Percentiles rank a stretch among this genome's conserved stretches.
Evolutionary conservation across 1,284 basidiomycete genomes (phyloP).

Genomic region (Caloboletus inedulis): DNA sequence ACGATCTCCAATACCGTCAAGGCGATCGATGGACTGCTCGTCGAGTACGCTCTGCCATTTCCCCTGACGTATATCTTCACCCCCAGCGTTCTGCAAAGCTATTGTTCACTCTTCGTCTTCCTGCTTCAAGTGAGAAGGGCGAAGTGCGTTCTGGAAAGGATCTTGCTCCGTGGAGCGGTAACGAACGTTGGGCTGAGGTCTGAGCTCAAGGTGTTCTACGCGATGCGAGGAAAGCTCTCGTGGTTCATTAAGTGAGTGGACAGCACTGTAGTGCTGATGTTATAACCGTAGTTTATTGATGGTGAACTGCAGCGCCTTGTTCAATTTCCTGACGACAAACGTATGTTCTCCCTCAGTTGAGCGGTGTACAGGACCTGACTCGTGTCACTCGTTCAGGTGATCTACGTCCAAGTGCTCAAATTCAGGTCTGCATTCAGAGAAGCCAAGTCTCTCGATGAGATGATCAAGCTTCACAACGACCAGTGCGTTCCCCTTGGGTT

Average conservation of each 20-base stretch:
- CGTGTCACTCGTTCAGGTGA: constrained; percentile 46
- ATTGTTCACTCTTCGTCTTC: constrained; percentile 74
- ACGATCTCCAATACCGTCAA: constrained; percentile 50
- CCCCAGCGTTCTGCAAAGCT: constrained; percentile 54
- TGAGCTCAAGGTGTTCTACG: constrained; percentile 67
- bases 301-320: constrained; percentile 50
- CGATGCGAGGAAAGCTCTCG: constrained; percentile 67
- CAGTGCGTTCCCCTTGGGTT: constrained; percentile 51
- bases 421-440: constrained; percentile 57
- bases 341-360: constrained; percentile 39
- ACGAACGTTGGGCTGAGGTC: constrained; percentile 34
- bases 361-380: background rate
- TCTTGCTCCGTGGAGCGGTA: constrained; percentile 53
- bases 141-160: constrained; percentile 66
- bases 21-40: constrained; percentile 60
- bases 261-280: background rate
- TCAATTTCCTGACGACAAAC: constrained; percentile 72
- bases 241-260: constrained; percentile 82
- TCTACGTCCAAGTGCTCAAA: constrained; percentile 56
- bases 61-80: constrained; percentile 79
- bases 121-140: constrained; percentile 73
- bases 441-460: constrained; percentile 69
- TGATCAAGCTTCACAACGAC: constrained; percentile 67
- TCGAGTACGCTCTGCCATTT: constrained; percentile 80
- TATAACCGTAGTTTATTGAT: constrained; percentile 9